Evolutionary conservation across 306 rosid genomes (phyloP), one percentile per base, ranked within the genome.

Genomic region (Trifolium fragiferum): DNA sequence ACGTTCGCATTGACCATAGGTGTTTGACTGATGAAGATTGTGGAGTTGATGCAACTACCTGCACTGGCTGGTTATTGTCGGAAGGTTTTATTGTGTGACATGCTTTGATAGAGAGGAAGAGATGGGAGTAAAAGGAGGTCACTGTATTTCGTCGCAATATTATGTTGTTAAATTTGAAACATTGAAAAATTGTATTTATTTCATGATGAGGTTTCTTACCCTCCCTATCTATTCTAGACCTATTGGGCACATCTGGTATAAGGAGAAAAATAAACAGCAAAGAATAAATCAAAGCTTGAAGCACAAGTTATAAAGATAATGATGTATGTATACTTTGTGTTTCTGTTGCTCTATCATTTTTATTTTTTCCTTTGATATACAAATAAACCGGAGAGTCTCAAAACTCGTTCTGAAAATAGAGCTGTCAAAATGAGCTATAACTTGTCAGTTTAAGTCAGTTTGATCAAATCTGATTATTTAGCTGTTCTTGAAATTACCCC

Each of bases 21-120:
- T 92, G 99, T 62, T 84, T 81, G 40, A 80, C 86, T 2, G 92
- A 90, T 13, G 89, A 87, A 71, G 96, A 92, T 69, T 94, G 97
- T 68, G 99, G 97, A 72, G 86, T 92, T 13, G 92, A 94, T 57
- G 84, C 97, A 8, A 81, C 88, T 18, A 75, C 85, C 19, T 94
- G 99, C 68, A 77, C 95, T 83, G 62, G 89, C 96, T 53, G 96
- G 96, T 54, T 90, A 88, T 81, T 94, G 98, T 78, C 95, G 97
- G 13, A 50, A 54, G 61, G 49, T 5, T 54, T 66, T 27, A 59
- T 57, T 66, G 8, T n/a, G 70, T 58, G 67, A 65, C 35, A 76
- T 58, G 66, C 13, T 57, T 64, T 59, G 49, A 12, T 51, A n/a
- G n/a, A 44, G 68, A 43, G 71, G 59, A 70, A 50, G 32, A 61